Evolutionary conservation across 1,284 basidiomycete genomes (phyloP).

Genomic region (Apiotrichum montevideense): DNA sequence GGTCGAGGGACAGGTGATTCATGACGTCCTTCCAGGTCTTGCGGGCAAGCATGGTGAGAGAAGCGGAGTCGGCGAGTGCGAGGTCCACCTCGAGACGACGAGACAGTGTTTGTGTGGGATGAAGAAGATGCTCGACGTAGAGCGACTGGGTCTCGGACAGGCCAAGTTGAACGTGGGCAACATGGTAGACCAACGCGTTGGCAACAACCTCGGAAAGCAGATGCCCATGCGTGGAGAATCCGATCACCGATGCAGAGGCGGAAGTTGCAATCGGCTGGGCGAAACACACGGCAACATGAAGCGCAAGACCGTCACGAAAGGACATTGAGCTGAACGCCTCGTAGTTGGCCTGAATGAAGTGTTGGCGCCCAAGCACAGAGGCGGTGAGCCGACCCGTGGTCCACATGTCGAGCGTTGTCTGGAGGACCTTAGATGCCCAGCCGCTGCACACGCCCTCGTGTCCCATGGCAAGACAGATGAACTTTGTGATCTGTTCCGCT

Average conservation of each 20-base stretch:
- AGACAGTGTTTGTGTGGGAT: neutral
- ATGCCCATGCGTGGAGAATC: neutral
- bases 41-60: neutral
- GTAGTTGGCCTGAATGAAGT: conserved; percentile 3
- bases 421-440: neutral
- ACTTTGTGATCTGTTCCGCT: neutral
- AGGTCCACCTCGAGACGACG: conserved; percentile 4
- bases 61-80: neutral
- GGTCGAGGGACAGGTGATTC: conserved; percentile 3
- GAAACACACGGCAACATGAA: conserved; percentile 4
- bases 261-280: neutral
- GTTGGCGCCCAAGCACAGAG: conserved; percentile 4
- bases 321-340: neutral
- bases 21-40: conserved; percentile 4
- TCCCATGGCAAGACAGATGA: neutral
- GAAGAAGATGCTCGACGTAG: conserved; percentile 1
- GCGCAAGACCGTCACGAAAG: neutral
- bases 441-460: neutral
- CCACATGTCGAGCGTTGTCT: conserved; percentile 5
- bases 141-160: conserved; percentile 5
- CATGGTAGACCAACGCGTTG: neutral
- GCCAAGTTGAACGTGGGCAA: conserved; percentile 11
- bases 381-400: neutral
- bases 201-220: conserved; percentile 2
- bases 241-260: neutral